Conservation (phyloP, 805 yeast genomes). For the Pichia paraexigua region DNA sequence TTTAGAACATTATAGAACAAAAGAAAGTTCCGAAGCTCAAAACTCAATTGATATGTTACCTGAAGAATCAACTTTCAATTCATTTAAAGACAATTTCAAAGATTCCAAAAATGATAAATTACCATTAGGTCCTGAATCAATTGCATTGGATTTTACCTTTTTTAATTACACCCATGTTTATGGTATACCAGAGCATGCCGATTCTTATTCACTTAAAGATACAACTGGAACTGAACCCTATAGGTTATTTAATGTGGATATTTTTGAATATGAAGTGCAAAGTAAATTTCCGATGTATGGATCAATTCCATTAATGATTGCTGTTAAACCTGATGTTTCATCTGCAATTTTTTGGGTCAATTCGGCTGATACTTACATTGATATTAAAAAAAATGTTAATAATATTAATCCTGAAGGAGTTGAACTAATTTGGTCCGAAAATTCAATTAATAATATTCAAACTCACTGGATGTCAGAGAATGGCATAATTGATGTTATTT, state of each 20-base stretch:
- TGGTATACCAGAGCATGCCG: conserved; percentile 98
- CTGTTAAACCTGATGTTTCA: conserved; percentile 47
- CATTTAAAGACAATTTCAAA: conserved; percentile 63
- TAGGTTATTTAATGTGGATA: conserved; percentile 86
- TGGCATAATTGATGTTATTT: conserved; percentile 71
- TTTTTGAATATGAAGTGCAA: conserved; percentile 83
- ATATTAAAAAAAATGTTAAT: conserved; percentile 39
- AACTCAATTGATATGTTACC: conserved; percentile 36
- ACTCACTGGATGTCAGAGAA: conserved; percentile 95
- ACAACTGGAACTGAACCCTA: conserved; percentile 67
- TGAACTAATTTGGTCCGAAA: conserved; percentile 2
- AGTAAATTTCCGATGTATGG: conserved; percentile 93
- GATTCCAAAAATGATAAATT: conserved; percentile 59
- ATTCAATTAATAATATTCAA: conserved; percentile 13
- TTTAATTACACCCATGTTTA: conserved; percentile 54
- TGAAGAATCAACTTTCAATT: conserved; percentile 56
- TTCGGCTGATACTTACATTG: conserved; percentile 87
- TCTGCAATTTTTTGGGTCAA: conserved; percentile 88
- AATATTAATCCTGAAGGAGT: conserved; percentile 7
- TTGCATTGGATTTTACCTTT: conserved; percentile 72
- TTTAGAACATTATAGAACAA: conserved; percentile 68
- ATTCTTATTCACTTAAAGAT: conserved; percentile 62
- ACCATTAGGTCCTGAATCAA: conserved; percentile 84
- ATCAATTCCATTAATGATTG: conserved; percentile 80
- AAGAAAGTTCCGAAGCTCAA: conserved; percentile 31